Evolutionary conservation across 2,329 filamentous ascomycete species (phyloP).

Genomic region (Westerdykella sp.): DNA sequence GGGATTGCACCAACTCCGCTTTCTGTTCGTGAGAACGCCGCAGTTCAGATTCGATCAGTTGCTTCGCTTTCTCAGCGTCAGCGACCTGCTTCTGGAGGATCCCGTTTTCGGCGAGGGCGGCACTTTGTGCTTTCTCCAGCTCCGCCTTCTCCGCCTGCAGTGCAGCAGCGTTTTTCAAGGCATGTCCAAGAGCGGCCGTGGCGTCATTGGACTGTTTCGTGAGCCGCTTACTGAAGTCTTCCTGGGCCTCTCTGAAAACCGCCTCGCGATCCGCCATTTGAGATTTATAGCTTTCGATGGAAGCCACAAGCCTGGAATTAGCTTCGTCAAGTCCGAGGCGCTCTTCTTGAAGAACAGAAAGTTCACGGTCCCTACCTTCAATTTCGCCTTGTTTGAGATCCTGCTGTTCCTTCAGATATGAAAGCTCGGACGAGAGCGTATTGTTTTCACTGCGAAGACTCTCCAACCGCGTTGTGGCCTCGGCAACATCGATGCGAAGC

Average conservation of each 20-base stretch:
- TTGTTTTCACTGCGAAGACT: constrained; percentile 1
- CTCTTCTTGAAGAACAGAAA: not conserved
- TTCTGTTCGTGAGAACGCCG: constrained; percentile 2
- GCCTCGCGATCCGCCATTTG: too few species aligned
- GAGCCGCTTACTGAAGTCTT: too few species aligned
- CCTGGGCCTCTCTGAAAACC: too few species aligned
- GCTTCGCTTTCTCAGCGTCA: constrained; percentile 1
- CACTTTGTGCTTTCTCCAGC: not conserved
- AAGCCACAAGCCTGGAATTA: too few species aligned
- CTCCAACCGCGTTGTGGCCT: constrained; percentile 6
- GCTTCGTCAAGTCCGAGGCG: too few species aligned
- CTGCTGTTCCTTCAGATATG: constrained; percentile 8
- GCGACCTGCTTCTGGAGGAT: not conserved
- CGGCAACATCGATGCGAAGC: constrained; percentile 8
- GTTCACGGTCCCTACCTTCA: not conserved
- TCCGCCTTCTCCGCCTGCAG: not conserved
- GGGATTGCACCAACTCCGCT: constrained; percentile 3
- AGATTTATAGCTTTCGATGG: too few species aligned
- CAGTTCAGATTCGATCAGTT: not conserved
- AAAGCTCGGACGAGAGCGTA: constrained; percentile 4
- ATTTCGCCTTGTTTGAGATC: constrained; percentile 1
- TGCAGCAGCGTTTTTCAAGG: too few species aligned
- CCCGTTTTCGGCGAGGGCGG: not conserved
- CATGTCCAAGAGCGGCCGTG: too few species aligned
- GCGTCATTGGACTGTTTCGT: too few species aligned